phyloP scores from a whole-genome alignment of 2,329 filamentous ascomycete species.

The Aspergillus awamori region DNA sequence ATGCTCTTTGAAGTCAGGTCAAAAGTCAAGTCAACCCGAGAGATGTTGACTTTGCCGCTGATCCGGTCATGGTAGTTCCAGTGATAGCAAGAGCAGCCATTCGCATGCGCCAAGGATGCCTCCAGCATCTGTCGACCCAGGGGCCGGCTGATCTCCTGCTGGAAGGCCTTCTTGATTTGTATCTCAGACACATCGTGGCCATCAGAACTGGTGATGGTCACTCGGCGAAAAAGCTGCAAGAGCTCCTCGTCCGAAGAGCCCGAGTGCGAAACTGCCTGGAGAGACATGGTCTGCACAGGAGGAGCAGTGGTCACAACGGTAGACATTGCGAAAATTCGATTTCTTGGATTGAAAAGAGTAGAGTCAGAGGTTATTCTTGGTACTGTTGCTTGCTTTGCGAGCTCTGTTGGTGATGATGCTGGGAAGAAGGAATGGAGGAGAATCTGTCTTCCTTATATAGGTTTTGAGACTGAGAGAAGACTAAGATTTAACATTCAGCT shows the following conservation, averaged over 20 bases:
- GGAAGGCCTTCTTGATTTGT: constrained; percentile 8
- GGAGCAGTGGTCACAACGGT: constrained; percentile 4
- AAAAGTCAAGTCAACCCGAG: constrained; percentile 3
- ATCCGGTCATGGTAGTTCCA: constrained; percentile 10
- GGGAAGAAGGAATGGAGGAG: not conserved
- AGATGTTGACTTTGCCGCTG: constrained; percentile 5
- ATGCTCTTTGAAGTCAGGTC: constrained; percentile 9
- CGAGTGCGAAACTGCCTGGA: not conserved
- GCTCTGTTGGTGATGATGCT: not conserved
- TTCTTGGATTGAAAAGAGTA: not conserved
- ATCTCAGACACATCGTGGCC: constrained; percentile 9
- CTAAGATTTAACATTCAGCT: not conserved
- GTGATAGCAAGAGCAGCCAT: constrained; percentile 7
- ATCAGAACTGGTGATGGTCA: constrained; percentile 5
- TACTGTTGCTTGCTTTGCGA: not conserved
- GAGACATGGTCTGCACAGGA: not conserved
- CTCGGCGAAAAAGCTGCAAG: constrained; percentile 2
- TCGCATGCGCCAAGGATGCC: constrained; percentile 2
- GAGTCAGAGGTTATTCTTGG: not conserved
- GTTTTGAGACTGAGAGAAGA: not conserved
- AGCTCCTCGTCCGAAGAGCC: constrained; percentile 7
- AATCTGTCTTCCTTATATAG: constrained; percentile 2
- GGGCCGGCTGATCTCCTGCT: constrained; percentile 7
- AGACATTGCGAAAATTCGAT: not conserved
- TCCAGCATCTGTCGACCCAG: constrained; percentile 9